Evolutionary conservation across 306 rosid genomes (phyloP), one percentile per base, ranked within the genome.

Genomic region (Pterocarpus santalinus): DNA sequence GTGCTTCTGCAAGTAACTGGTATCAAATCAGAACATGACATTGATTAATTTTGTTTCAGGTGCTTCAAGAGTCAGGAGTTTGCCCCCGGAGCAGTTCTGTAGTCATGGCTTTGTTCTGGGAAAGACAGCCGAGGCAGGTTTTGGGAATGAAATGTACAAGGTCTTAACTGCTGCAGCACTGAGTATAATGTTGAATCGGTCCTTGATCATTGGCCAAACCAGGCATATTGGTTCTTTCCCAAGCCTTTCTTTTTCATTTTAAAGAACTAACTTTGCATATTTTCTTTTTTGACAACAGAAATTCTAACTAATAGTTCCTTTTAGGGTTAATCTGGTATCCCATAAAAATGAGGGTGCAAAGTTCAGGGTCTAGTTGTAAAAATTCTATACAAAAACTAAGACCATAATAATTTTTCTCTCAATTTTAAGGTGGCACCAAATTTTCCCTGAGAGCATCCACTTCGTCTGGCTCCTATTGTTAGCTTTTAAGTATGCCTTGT

Each of bases 141-240:
- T 95, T 47, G 99, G 99, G 84, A 95, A 95, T 75, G 99, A 95
- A 88, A 95, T 95, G 99, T 95, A 95, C 94, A 95, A 95, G 86
- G 86, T 95, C 73, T 80, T 95, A 66, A 89, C 90, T 69, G 94
- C 90, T 52, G 99, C 97, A 4, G 90, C 97, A n/a, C 85, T 95
- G 83, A 93, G 99, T 81, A 68, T 91, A 77, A 90, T 95, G 96
- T 82, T 95, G 73, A 93, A 95, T 90, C 97, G 98, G 88, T 95
- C 99, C 84, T 89, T 95, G 80, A 91, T 95, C 90, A 89, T 95
- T 85, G 98, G 98, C 85, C 99, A 95, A 91, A 95, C 99, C 98
- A 95, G 98, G 99, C 98, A 95, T 90, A 92, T 95, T 93, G 94
- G 97, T 95, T 86, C 89, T 90, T 85, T 88, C 95, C 86, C 92